These are phyloP conservation scores for Hypomontagnella monticulosa DNA, from an alignment of 495 filamentous ascomycete genomes.

Conservation along the genomic window DNA sequence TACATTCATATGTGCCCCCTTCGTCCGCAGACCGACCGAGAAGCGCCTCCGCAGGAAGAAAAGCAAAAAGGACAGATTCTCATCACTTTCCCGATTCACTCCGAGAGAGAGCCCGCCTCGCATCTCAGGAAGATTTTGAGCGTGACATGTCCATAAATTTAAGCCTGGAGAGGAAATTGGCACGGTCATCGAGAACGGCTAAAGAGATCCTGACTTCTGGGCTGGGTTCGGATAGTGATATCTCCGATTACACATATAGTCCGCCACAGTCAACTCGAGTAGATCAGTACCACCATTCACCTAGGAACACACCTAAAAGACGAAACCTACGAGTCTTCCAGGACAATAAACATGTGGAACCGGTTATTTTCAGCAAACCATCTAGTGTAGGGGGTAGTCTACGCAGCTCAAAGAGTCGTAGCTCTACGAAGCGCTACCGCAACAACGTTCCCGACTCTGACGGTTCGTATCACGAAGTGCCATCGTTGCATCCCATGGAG, in stretches of 20 bases:
- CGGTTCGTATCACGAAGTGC: slow-evolving; percentile 26
- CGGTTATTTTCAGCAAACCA: slow-evolving; percentile 15
- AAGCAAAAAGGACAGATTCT: background rate
- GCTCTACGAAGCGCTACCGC: slow-evolving; percentile 16
- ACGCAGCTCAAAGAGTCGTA: slow-evolving; percentile 12
- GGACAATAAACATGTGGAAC: slow-evolving; percentile 13
- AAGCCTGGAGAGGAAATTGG: background rate
- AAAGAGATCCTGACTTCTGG: background rate
- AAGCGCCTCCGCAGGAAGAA: slow-evolving; percentile 18
- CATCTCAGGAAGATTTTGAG: slow-evolving; percentile 6
- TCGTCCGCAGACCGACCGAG: slow-evolving; percentile 19
- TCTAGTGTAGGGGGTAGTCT: slow-evolving; percentile 19
- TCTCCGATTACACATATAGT: slow-evolving; percentile 11
- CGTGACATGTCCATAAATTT: background rate
- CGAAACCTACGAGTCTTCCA: slow-evolving; percentile 46
- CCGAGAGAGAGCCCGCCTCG: slow-evolving; percentile 28
- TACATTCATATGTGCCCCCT: slow-evolving; percentile 32
- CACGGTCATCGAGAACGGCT: background rate
- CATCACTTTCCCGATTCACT: slow-evolving; percentile 37
- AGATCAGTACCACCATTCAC: slow-evolving; percentile 7
- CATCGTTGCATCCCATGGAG: slow-evolving; percentile 22
- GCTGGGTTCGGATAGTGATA: slow-evolving; percentile 12
- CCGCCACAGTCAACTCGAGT: slow-evolving; percentile 9
- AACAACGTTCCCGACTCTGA: slow-evolving; percentile 29
- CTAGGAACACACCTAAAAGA: slow-evolving; percentile 36